Evolutionary conservation across 805 yeast genomes (phyloP), one percentile per base, ranked within the genome.

Genomic region (Sporopachydermia quercuum): DNA sequence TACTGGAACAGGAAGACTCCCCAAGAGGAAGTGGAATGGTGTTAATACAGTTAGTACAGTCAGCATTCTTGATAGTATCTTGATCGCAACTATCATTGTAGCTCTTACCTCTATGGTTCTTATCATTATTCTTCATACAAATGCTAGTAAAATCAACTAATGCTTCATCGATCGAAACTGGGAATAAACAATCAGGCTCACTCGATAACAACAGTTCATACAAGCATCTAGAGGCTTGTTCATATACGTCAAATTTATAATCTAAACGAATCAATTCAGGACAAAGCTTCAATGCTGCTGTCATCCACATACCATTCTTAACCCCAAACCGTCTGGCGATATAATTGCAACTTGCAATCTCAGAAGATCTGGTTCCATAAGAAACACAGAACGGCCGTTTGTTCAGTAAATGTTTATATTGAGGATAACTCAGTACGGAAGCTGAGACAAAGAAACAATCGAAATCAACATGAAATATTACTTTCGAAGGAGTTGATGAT

Each of bases 401-500:
- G 36, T 65, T 27, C 48, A 57, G 44, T 23, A 8, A n/a, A 8
- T 72, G 66, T 43, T 71, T 72, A 14, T 78, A 52, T 2, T 74
- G 65, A 0, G 80, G 78, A 35, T 65, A 61, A 13, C 59, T 63
- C 40, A 76, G 58, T 2, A 83, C 70, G 0, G 96, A 81, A 0
- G 80, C 96, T 0, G 93, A 70, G 2, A 87, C 96, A 58, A 89
- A 89, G 51, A 91, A 89, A 47, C 94, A 85, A 55, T 89, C 98
- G 56, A 86, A 89, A 55, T 89, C 98, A 23, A 89, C 67, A 55
- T 89, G 96, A 40, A 87, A 53, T 5, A 87, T 70, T 1, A 68
- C 53, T 23, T 49, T 50, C 3, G 19, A 15, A 37, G 39, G 14
- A 39, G 30, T 19, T 16, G 36, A 23, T 8, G 30, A 8, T 8